A percentile compares a stretch with the other conserved stretches of the same genome.
These are phyloP conservation scores for Ophiostoma sp. DNA, from an alignment of 2,329 filamentous ascomycete genomes.

Conservation along the genomic window DNA sequence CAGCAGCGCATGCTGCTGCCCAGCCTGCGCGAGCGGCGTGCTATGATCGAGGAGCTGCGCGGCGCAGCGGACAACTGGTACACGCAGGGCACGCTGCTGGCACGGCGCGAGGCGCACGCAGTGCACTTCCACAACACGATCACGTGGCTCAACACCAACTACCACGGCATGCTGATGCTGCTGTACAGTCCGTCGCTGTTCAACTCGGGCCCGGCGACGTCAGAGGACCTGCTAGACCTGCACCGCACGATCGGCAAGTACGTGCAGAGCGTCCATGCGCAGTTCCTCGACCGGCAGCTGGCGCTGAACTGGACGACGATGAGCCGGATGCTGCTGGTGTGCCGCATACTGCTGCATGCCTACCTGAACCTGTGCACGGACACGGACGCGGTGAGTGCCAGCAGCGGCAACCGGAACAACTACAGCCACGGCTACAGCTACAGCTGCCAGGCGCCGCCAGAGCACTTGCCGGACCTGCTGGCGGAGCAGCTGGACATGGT, in stretches of 20 bases:
- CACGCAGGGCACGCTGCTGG: constrained; percentile 41
- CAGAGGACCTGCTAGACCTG: constrained; percentile 33
- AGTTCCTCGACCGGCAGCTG: constrained; percentile 40
- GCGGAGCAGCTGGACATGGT: constrained; percentile 22
- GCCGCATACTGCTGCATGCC: constrained; percentile 36
- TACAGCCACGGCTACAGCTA: not conserved
- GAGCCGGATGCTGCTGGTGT: constrained; percentile 37
- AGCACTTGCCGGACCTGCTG: constrained; percentile 15
- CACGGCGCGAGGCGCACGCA: constrained; percentile 39
- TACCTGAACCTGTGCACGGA: constrained; percentile 20
- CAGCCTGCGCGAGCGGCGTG: constrained; percentile 32
- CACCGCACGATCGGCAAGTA: constrained; percentile 39
- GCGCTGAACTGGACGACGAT: constrained; percentile 41
- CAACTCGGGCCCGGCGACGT: constrained; percentile 33
- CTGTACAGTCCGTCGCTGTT: constrained; percentile 41
- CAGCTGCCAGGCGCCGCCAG: not conserved
- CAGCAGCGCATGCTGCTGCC: constrained; percentile 17
- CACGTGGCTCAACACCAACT: constrained; percentile 41
- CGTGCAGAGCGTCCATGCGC: constrained; percentile 38
- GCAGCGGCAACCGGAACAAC: not conserved
- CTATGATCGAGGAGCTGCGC: constrained; percentile 34
- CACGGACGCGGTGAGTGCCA: not conserved
- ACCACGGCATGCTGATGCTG: constrained; percentile 42
- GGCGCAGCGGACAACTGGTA: constrained; percentile 44
- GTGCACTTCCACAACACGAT: constrained; percentile 43